These are phyloP conservation scores for Phaeolepiota aurea DNA, from an alignment of 768 basidiomycete genomes.

Conservation along the genomic window DNA sequence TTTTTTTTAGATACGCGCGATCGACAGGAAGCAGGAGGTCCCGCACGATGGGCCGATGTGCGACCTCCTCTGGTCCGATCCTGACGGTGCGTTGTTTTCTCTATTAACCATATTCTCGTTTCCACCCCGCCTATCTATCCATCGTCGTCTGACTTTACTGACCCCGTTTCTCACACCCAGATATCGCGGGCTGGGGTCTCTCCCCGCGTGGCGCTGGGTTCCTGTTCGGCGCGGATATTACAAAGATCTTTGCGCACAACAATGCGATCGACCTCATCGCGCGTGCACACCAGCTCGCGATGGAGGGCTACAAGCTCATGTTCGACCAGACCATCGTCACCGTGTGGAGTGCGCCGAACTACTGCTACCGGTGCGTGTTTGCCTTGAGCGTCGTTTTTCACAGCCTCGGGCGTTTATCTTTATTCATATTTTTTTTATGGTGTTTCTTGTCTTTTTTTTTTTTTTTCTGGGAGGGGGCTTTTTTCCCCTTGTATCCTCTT, in stretches of 20 bases:
- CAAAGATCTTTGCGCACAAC: constrained; percentile 80
- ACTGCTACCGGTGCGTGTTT: constrained; percentile 81
- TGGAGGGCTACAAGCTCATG: constrained; percentile 98
- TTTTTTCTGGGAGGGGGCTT: too few relatives aligned
- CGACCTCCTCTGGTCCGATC: constrained; percentile 98
- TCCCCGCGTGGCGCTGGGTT: constrained; percentile 98
- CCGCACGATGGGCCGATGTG: constrained; percentile 99
- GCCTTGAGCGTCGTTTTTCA: constrained; percentile 1
- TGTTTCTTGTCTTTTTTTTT: constrained; percentile 3
- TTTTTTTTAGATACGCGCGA: constrained; percentile 69
- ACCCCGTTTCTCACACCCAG: constrained; percentile 24
- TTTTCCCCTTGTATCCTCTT: not conserved
- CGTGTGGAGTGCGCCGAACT: constrained; percentile 98
- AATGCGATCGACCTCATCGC: constrained; percentile 95
- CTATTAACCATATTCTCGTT: constrained; percentile 4
- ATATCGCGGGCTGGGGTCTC: constrained; percentile 91
- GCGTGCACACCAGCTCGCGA: constrained; percentile 93
- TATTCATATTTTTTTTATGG: not conserved
- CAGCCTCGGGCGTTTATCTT: not conserved
- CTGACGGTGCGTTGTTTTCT: constrained; percentile 60
- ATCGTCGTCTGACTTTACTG: not conserved
- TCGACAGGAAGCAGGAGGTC: constrained; percentile 95
- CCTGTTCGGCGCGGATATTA: constrained; percentile 89
- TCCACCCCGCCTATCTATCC: not conserved
- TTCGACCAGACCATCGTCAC: constrained; percentile 93